Evolutionary conservation across 2,329 filamentous ascomycete species (phyloP).

Genomic region (Aureobasidium musti): DNA sequence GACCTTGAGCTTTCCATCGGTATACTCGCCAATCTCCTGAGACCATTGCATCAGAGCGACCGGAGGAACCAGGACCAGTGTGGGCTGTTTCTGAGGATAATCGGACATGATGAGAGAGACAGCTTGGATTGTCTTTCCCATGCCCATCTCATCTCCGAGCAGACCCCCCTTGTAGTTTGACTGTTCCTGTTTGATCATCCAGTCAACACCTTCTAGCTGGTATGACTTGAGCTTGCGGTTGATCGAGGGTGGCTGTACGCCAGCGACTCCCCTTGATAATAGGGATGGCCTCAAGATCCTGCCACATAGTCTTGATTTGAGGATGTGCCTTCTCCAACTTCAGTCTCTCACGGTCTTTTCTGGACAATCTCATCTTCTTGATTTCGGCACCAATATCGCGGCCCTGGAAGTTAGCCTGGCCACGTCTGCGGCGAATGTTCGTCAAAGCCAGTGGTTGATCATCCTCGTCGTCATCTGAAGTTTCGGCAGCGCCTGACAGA

Average conservation of each 20-base stretch:
- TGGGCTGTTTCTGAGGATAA: conserved; percentile 78
- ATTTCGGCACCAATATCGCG: conserved; percentile 27
- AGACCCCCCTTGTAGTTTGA: conserved; percentile 84
- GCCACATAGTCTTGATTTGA: conserved; percentile 81
- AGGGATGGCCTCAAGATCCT: conserved; percentile 67
- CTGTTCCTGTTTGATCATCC: conserved; percentile 91
- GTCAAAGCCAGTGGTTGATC: conserved; percentile 34
- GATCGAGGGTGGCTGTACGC: conserved; percentile 74
- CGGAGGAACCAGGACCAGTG: conserved; percentile 85
- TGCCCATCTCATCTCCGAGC: conserved; percentile 96
- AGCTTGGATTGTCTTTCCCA: conserved; percentile 98
- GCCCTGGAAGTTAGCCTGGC: conserved; percentile 12
- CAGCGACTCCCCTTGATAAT: conserved; percentile 64
- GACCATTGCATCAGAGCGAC: conserved; percentile 96
- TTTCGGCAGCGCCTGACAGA: conserved; percentile 32
- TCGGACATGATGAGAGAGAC: conserved; percentile 99
- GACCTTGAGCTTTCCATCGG: conserved; percentile 84
- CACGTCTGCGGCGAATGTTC: conserved; percentile 12
- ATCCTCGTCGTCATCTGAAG: conserved; percentile 41
- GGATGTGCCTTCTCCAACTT: conserved; percentile 78
- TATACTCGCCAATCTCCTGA: conserved; percentile 63
- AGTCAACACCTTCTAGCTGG: conserved; percentile 88
- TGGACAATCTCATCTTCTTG: conserved; percentile 30
- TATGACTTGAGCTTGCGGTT: conserved; percentile 86
- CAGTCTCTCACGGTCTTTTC: conserved; percentile 56